Percentiles rank a stretch among this genome's conserved stretches.
Evolutionary conservation across 306 rosid genomes (phyloP).

Genomic region (Cercis canadensis): DNA sequence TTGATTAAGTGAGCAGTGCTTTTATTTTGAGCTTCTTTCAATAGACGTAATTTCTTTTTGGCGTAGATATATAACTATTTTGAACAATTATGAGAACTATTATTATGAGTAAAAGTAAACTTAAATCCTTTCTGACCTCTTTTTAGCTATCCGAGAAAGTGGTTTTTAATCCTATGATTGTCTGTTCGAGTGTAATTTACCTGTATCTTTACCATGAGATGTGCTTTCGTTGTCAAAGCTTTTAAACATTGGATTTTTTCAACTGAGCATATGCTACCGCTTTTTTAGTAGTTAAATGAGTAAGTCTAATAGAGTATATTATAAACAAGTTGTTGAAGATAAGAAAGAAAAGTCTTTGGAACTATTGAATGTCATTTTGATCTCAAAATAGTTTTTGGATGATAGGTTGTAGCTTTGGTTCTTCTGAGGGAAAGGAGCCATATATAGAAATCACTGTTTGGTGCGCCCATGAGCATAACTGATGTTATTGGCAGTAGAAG

Average conservation of each 20-base stretch:
- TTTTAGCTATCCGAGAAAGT: constrained; percentile 17
- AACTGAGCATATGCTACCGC: constrained; percentile 23
- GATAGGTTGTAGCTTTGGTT: constrained; percentile 50
- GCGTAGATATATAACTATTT: constrained; percentile 10
- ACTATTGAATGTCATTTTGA: constrained; percentile 30
- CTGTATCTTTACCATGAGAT: constrained; percentile 34
- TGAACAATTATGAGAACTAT: constrained; percentile 18
- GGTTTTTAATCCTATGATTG: constrained; percentile 27
- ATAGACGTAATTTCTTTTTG: background rate
- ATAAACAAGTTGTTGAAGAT: background rate
- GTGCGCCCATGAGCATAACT: constrained; percentile 89
- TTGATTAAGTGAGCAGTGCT: constrained; percentile 5
- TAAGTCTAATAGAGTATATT: constrained; percentile 21
- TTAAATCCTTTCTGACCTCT: background rate
- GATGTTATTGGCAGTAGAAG: constrained; percentile 98
- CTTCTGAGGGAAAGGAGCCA: constrained; percentile 50
- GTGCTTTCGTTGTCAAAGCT: constrained; percentile 26
- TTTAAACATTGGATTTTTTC: constrained; percentile 23
- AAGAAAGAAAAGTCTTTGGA: constrained; percentile 22
- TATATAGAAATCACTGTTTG: constrained; percentile 47
- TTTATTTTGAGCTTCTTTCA: background rate
- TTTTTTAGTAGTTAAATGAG: constrained; percentile 21
- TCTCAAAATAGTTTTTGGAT: constrained; percentile 39
- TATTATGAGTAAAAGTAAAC: background rate
- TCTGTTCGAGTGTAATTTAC: background rate